Conservation (phyloP, 2,329 filamentous ascomycete genomes). For the Escovopsis sp. region DNA sequence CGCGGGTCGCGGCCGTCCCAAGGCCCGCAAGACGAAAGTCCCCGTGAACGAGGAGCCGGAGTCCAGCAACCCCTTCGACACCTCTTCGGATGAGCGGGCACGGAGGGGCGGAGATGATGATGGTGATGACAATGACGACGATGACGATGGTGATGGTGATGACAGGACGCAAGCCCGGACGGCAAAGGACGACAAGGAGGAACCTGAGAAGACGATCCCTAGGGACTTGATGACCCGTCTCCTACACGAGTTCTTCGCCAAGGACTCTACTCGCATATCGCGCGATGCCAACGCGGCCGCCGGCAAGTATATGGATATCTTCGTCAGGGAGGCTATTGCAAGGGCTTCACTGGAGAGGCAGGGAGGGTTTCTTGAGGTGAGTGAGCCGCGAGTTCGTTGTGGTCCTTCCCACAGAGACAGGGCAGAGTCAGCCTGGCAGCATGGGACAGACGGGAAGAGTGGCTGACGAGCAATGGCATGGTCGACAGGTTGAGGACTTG, state of each 20-base stretch:
- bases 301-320: slow-evolving; percentile 79
- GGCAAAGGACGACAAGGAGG: slow-evolving; percentile 18
- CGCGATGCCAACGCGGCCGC: slow-evolving; percentile 64
- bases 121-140: slow-evolving; percentile 5
- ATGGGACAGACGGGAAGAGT: no score
- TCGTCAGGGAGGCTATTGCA: slow-evolving; percentile 78
- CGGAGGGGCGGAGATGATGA: slow-evolving; percentile 8
- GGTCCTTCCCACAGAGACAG: no score
- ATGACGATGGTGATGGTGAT: slow-evolving; percentile 14
- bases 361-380: slow-evolving; percentile 59
- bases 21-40: slow-evolving; percentile 14
- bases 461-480: not conserved
- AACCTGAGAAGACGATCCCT: slow-evolving; percentile 43
- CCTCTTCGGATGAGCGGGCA: slow-evolving; percentile 17
- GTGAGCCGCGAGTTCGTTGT: slow-evolving; percentile 10
- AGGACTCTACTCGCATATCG: slow-evolving; percentile 55
- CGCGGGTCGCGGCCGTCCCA: slow-evolving; percentile 22
- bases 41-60: slow-evolving; percentile 11
- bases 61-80: slow-evolving; percentile 22
- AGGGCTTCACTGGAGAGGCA: slow-evolving; percentile 58
- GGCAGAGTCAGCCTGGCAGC: no score
- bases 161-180: not conserved
- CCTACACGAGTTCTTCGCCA: slow-evolving; percentile 65
- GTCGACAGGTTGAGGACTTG: slow-evolving; percentile 61
- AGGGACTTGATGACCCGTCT: slow-evolving; percentile 60